A percentile compares a stretch with the other conserved stretches of the same genome.
These are phyloP conservation scores for Chaetomium tenue DNA, from an alignment of 495 filamentous ascomycete genomes.

Conservation along the genomic window DNA sequence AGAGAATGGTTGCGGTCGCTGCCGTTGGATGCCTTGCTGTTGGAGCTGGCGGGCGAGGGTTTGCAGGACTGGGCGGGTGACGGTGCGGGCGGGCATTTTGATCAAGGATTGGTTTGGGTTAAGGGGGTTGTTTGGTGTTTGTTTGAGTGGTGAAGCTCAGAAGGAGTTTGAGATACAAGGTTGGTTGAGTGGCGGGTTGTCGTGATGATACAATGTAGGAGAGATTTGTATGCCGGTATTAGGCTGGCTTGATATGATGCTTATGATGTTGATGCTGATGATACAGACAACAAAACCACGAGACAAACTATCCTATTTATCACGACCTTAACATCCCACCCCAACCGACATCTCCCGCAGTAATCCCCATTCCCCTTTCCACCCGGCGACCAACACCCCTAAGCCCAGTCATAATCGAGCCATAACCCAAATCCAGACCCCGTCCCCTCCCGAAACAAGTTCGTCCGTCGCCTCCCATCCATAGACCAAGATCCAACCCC, in stretches of 20 bases:
- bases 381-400: neutral
- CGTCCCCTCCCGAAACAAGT: neutral
- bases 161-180: neutral
- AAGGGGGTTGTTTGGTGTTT: constrained; percentile 11
- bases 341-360: constrained; percentile 11
- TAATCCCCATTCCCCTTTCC: neutral
- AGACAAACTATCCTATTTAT: neutral
- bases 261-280: constrained; percentile 15
- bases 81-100: neutral
- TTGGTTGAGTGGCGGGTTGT: neutral
- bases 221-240: neutral
- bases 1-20: constrained; percentile 24
- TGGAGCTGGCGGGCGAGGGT: constrained; percentile 6
- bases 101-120: neutral
- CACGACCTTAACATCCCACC: constrained; percentile 20
- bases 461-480: neutral
- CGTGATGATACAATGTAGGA: neutral
- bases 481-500: neutral
- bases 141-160: neutral
- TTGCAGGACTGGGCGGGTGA: neutral
- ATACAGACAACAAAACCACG: constrained; percentile 16
- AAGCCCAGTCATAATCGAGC: neutral
- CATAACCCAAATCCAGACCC: neutral
- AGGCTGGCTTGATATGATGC: neutral
- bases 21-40: constrained; percentile 20